Conservation (phyloP, 164 flowering plant genomes). For the Vitis amurensis region DNA sequence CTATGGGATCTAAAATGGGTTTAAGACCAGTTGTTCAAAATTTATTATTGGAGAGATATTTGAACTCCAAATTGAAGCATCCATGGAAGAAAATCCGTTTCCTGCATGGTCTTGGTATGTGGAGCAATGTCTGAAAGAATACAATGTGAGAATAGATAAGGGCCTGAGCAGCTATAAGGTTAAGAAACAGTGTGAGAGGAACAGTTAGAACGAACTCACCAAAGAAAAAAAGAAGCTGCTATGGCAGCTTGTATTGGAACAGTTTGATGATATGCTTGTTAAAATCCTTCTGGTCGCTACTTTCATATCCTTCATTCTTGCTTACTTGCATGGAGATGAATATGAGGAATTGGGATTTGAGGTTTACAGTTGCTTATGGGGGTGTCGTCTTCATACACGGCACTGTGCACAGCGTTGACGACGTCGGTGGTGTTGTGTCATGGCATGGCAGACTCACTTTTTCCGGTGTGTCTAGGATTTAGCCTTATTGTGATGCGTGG, state of each 20-base stretch:
- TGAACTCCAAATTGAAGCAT: slow-evolving; percentile 14
- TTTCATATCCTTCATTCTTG: slow-evolving; percentile 68
- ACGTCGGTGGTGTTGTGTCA: no score
- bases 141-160: slow-evolving; percentile 63
- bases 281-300: slow-evolving; percentile 81
- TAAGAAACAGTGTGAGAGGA: slow-evolving; percentile 52
- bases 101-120: slow-evolving; percentile 88
- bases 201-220: slow-evolving; percentile 83
- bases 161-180: slow-evolving; percentile 70
- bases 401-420: no score
- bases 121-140: slow-evolving; percentile 79
- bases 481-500: slow-evolving; percentile 76
- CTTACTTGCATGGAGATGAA: slow-evolving; percentile 54
- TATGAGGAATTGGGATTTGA: slow-evolving; percentile 53
- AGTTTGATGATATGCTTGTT: slow-evolving; percentile 85
- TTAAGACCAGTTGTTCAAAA: background rate
- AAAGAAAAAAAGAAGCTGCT: slow-evolving; percentile 82
- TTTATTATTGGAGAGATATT: slow-evolving; percentile 5
- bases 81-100: slow-evolving; percentile 64
- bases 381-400: no score
- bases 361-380: slow-evolving; percentile 1
- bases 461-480: slow-evolving; percentile 38
- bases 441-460: no score
- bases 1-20: slow-evolving; percentile 11
- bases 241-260: slow-evolving; percentile 73